Percentiles rank a stretch among this genome's conserved stretches.
phyloP scores from a whole-genome alignment of 768 basidiomycete species.

The Pisolithus sp. region DNA sequence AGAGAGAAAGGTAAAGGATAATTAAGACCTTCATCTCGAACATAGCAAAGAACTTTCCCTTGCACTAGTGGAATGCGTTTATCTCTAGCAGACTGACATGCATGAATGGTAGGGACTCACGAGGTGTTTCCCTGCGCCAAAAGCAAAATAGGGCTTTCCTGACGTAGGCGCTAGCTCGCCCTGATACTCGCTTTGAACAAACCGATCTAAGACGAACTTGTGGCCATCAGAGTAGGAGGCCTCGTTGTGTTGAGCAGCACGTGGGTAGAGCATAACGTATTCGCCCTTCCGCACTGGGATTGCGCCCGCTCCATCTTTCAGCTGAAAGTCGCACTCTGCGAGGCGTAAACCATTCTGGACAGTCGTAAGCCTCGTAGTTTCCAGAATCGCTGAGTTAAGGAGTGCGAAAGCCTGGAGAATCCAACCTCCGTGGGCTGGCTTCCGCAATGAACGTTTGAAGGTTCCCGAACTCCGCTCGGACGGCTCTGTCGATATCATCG shows the following conservation, averaged over 20 bases:
- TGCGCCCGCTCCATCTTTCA: constrained; percentile 4
- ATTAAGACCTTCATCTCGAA: background rate
- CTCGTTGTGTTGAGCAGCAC: constrained; percentile 15
- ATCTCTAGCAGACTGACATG: background rate
- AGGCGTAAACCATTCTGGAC: constrained; percentile 14
- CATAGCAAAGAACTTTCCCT: background rate
- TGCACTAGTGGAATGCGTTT: background rate
- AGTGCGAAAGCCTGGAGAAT: constrained; percentile 14
- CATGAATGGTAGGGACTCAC: constrained; percentile 4
- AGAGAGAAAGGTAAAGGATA: background rate
- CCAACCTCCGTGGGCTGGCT: constrained; percentile 9
- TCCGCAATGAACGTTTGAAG: constrained; percentile 10
- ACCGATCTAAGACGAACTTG: constrained; percentile 16
- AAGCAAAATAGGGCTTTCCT: constrained; percentile 8
- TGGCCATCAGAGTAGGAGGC: constrained; percentile 8
- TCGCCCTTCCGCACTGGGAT: constrained; percentile 18
- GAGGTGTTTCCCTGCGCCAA: constrained; percentile 15
- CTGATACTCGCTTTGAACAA: constrained; percentile 11
- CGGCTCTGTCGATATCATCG: constrained; percentile 36
- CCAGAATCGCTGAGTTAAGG: constrained; percentile 22
- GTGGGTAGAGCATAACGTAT: constrained; percentile 15
- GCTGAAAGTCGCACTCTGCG: constrained; percentile 13
- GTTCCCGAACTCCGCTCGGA: constrained; percentile 6
- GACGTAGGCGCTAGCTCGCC: constrained; percentile 10
- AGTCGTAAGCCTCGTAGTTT: constrained; percentile 17